Base-by-base conservation (phyloP, 2,329 filamentous ascomycete genomes). In the Teratosphaeria gauchensis region DNA sequence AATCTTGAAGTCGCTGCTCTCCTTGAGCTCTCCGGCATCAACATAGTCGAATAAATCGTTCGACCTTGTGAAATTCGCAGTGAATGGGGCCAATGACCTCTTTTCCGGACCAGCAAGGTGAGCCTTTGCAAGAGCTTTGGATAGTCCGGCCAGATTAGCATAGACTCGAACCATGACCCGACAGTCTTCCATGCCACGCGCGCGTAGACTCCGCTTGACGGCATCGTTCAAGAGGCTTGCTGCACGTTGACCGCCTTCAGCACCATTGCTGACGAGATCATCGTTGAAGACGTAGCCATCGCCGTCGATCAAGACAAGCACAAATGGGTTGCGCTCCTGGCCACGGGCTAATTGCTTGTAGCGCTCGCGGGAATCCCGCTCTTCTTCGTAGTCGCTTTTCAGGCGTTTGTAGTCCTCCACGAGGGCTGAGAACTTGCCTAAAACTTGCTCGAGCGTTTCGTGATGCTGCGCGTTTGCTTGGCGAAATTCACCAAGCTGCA, bases 11-110 rank as follows among this genome's bases (percentile, higher is more conserved):
- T 82, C 81, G 31, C 81, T 80, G 32, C 80, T 80, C 63, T 84
- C 81, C 65, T 85, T 84, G 38, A 82, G 76, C 61, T 83, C 80
- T 9, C 83, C 81, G 11, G 82, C 82, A 66, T 86, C 84, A 14
- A 85, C 74, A 64, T 83, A 85, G 63, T 86, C 83, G 60, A 82
- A 83, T 0, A 84, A 72, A 33, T 80, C 80, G 54, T 82, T 80
- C 0, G 81, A 78, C 14, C 80, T 74, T 53, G 80, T 84, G 66
- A 86, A 85, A 55, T 77, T 78, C 6, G 82, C 78, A 1, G 77
- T 74, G 60, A 86, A 85, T 3, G 80, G 75, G 0, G 80, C 74
- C 3, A 85, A 66, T 0, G 82, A 82, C 1, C 82, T 78, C 60
- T 82, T 80, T 58, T 85, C 81, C 3, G 78, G 64, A 0, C 82